A percentile compares a stretch with the other conserved stretches of the same genome.
Conservation (phyloP, 768 basidiomycete species). For the Collybia sordida region DNA sequence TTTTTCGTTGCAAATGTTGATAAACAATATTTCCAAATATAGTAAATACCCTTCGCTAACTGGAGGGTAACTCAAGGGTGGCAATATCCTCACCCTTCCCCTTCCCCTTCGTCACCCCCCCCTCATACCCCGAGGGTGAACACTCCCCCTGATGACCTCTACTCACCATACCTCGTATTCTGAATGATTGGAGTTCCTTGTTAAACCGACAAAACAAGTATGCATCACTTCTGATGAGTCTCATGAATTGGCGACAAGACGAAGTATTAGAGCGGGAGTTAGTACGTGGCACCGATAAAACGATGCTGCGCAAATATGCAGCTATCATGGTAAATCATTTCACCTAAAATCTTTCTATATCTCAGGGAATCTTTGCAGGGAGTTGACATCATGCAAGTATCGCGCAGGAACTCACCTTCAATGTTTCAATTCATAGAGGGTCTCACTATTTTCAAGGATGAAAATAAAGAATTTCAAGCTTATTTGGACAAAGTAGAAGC, state of each 20-base stretch:
- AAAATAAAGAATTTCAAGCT: background rate
- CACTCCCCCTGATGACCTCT: too few relatives aligned
- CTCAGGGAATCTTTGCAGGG: background rate
- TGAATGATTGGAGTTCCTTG: constrained; percentile 27
- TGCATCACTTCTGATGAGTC: constrained; percentile 25
- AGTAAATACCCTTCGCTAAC: too few relatives aligned
- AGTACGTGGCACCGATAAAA: constrained; percentile 1
- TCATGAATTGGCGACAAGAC: constrained; percentile 25
- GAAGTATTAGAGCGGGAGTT: constrained; percentile 2
- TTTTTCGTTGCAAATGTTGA: too few relatives aligned
- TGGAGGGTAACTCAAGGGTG: too few relatives aligned
- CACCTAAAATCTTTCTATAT: too few relatives aligned
- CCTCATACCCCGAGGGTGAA: too few relatives aligned
- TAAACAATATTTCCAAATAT: too few relatives aligned
- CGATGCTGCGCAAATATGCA: constrained; percentile 11
- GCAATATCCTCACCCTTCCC: too few relatives aligned
- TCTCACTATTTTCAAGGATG: background rate
- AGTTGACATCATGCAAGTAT: background rate
- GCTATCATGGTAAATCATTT: constrained; percentile 15
- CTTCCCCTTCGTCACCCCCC: too few relatives aligned
- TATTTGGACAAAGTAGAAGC: background rate
- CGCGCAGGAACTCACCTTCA: background rate
- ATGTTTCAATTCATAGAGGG: background rate
- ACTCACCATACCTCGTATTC: constrained; percentile 18
- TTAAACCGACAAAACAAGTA: constrained; percentile 24